Evolutionary conservation across 306 rosid species (phyloP), one percentile per base, ranked within the genome.

Genomic region (Lathyrus tuberosus): DNA sequence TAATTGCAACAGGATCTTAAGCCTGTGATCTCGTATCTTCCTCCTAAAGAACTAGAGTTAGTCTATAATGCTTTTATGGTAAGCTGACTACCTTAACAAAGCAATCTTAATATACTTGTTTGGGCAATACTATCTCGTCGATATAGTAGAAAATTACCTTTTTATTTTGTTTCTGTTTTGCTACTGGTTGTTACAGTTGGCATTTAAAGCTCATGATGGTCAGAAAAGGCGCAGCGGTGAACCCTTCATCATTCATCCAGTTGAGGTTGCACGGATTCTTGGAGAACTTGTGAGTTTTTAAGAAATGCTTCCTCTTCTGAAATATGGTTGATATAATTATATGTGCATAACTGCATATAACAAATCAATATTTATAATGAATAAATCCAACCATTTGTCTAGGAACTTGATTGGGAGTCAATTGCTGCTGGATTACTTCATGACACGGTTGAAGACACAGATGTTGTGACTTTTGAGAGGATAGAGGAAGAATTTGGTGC

Each of bases 381-480:
- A 31, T 70, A 31, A 74, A 30, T 71, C 37, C 63, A 71, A 62
- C 35, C 67, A n/a, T 46, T 62, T 51, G 61, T 54, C 26, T 60
- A 94, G 99, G 97, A 94, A 81, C 89, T 94, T 78, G 99, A 95
- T 73, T 95, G 99, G 99, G 99, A 89, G 70, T 91, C 97, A 37
- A 80, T 95, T 76, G 99, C 91, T 78, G 96, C 99, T 77, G 96
- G 99, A 64, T 87, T 95, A 76, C 89, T 95, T 53, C 97, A 95
- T 68, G 99, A 95, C 78, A 95, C 99, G 15, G 99, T 95, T 8
- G 99, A 95, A 80, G 99, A 95, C 72, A 91, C 99, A 47, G 82
- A 91, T 77, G 82, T 88, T 9, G 97, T 95, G 76, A 87, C 96
- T 41, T 91, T 95, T 60, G 92, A 95, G 72, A 89, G 85, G 73